Evolutionary conservation across 495 filamentous ascomycete species (phyloP), one percentile per base, ranked within the genome.

Genomic region (Aspergillus sclerotioniger): DNA sequence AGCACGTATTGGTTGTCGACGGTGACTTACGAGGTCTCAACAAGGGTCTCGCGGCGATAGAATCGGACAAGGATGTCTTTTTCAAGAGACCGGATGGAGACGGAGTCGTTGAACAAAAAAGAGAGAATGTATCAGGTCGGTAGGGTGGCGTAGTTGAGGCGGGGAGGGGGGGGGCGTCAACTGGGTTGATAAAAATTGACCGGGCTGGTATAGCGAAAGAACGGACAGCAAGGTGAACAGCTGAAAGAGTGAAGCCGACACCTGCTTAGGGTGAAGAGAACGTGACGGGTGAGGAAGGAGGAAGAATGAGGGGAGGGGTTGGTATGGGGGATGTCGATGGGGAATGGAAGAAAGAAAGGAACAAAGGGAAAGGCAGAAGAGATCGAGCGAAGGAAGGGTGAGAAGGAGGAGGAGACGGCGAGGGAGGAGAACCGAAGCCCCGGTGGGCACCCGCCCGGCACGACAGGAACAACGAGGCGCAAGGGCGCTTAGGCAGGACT

Each of bases 241-340:
- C 85, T 88, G 73, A 92, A 90, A 82, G 90, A 92, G 83, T 91
- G 90, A 91, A 92, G 89, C 86, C 82, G 87, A 81, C 73, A 81
- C 82, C 80, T 80, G 80, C 78, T 69, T 64, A 35, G 57, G 53
- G 59, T 60, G 51, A 59, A 71, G 65, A 54, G 66, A 66, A 65
- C 56, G 57, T 62, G 55, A 52, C 41, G 67, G 62, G 48, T 54
- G 58, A 67, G 58, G 54, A 51, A 61, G 59, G 59, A 47, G 58
- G 51, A 65, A 61, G 51, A 63, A 71, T 68, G 67, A 60, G 70
- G 67, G 71, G 72, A 72, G 75, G 71, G 67, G 67, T 68, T 71
- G 65, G 71, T 61, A 69, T 64, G 65, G 53, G 63, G 65, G 53
- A 62, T 62, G 63, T 61, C 61, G 67, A 21, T 32, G 66, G 67